Percentiles rank a stretch among this genome's conserved stretches.
These are phyloP conservation scores for Rhizopogon salebrosus DNA, from an alignment of 768 basidiomycete genomes.

Conservation along the genomic window DNA sequence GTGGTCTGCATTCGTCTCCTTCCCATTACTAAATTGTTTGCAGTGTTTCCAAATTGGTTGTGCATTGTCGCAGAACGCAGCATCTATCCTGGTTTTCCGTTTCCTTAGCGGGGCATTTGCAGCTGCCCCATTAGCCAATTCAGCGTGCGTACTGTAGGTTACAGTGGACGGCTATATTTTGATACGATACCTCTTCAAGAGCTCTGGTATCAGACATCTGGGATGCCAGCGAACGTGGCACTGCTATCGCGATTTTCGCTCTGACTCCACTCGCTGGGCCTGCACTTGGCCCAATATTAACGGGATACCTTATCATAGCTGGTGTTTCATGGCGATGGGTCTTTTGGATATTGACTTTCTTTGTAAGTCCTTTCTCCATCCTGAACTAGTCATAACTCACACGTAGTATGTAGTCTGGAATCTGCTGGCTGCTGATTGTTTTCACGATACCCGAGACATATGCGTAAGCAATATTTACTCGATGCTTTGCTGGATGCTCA, in stretches of 20 bases:
- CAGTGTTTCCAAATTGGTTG: slow-evolving; percentile 60
- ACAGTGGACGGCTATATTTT: neutral
- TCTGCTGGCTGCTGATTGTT: slow-evolving; percentile 42
- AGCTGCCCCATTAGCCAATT: slow-evolving; percentile 63
- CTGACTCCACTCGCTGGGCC: slow-evolving; percentile 67
- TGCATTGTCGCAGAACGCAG: slow-evolving; percentile 57
- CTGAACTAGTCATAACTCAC: neutral
- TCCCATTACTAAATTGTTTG: neutral
- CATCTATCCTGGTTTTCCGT: slow-evolving; percentile 60
- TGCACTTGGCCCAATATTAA: slow-evolving; percentile 50
- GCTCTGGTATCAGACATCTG: slow-evolving; percentile 56
- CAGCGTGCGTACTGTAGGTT: slow-evolving; percentile 43
- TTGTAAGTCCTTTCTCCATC: slow-evolving; percentile 33
- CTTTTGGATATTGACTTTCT: slow-evolving; percentile 59
- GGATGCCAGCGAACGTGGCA: slow-evolving; percentile 56
- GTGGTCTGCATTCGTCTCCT: slow-evolving; percentile 9
- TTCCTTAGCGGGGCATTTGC: slow-evolving; percentile 71
- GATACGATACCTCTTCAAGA: slow-evolving; percentile 19
- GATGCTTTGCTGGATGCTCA: neutral
- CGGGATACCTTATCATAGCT: slow-evolving; percentile 34
- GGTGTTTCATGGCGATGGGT: slow-evolving; percentile 58
- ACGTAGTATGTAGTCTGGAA: slow-evolving; percentile 36
- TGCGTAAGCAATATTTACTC: slow-evolving; percentile 27
- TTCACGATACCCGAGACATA: slow-evolving; percentile 69
- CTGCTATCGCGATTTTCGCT: slow-evolving; percentile 61